Evolutionary conservation across 2,329 filamentous ascomycete genomes (phyloP).

Genomic region (Epichloe baconii): DNA sequence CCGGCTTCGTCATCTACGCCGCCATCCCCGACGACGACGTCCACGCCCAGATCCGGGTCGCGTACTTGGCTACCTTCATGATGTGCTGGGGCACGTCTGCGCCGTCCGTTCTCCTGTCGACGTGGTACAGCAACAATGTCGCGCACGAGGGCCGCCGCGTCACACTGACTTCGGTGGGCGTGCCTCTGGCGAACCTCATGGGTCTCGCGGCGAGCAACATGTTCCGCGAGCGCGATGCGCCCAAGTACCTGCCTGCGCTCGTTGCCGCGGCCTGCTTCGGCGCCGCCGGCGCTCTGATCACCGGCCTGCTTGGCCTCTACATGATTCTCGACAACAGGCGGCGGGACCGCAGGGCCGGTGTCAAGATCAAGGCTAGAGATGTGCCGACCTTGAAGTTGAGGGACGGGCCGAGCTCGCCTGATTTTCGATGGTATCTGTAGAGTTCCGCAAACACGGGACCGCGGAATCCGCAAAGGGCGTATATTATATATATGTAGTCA

Average conservation of each 20-base stretch:
- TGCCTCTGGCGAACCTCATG: conserved; percentile 67
- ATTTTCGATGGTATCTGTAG: conserved; percentile 39
- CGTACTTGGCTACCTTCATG: conserved; percentile 69
- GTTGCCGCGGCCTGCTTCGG: conserved; percentile 54
- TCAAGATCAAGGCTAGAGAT: conserved; percentile 30
- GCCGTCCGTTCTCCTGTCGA: conserved; percentile 55
- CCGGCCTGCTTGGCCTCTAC: conserved; percentile 40
- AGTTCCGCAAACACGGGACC: not conserved
- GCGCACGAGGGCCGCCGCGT: conserved; percentile 63
- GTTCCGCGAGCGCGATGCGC: conserved; percentile 50
- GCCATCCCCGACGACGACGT: conserved; percentile 56
- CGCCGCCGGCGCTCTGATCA: conserved; percentile 42
- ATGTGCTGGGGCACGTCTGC: conserved; percentile 72
- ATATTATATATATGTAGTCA: not conserved
- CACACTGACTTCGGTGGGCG: conserved; percentile 56
- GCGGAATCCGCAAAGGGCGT: no score
- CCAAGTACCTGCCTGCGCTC: conserved; percentile 53
- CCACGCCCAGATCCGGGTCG: conserved; percentile 44
- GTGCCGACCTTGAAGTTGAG: conserved; percentile 36
- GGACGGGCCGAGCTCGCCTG: conserved; percentile 31
- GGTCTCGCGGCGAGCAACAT: conserved; percentile 58
- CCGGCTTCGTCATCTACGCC: conserved; percentile 68
- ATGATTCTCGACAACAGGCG: conserved; percentile 46
- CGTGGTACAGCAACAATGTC: conserved; percentile 68
- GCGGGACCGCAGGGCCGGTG: conserved; percentile 38